Evolutionary conservation across 345 rosid genomes (phyloP), one percentile per base, ranked within the genome.

Genomic region (Melaleuca alternifolia): DNA sequence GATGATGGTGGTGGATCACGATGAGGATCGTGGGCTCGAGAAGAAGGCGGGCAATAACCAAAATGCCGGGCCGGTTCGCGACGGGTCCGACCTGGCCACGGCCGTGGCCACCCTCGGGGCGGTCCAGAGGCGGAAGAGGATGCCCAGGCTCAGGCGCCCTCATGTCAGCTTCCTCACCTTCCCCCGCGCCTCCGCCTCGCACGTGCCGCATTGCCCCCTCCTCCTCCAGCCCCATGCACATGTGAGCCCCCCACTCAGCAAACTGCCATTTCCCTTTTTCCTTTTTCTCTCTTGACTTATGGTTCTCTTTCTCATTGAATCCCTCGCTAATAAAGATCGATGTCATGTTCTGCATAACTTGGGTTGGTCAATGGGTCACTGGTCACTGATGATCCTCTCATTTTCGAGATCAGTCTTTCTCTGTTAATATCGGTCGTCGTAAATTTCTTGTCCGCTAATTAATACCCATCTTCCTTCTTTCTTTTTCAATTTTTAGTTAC

Each of bases 131-230:
- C 6, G 91, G 97, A 95, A 94, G 93, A 94, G 95, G 91, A 95
- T 94, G 97, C 94, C 96, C 24, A 92, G 99, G 91, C 98, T 91
- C 93, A 96, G 97, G 90, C 90, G 96, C 84, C 92, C 96, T 76
- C 86, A 92, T 91, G 88, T 90, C 91, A 92, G 81, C 84, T 91
- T 91, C 82, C 93, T 93, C 87, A 86, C 92, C 59, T 85, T 87
- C 52, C 61, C 90, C 85, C 75, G 89, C 75, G 54, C 88, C 85
- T 10, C 84, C 51, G 12, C 83, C 84, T 88, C 91, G 89, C 94
- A 92, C 92, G 92, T 92, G 95, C 94, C 91, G 51, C 92, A 51
- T 7, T 53, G 83, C 89, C 87, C 21, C 85, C 89, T 23, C 21
- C 92, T 48, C 85, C 65, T 53, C 91, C 97, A 48, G 84, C 30